phyloP scores from a whole-genome alignment of 192 early-diverging fungal species.

The Umbelopsis sp. region DNA sequence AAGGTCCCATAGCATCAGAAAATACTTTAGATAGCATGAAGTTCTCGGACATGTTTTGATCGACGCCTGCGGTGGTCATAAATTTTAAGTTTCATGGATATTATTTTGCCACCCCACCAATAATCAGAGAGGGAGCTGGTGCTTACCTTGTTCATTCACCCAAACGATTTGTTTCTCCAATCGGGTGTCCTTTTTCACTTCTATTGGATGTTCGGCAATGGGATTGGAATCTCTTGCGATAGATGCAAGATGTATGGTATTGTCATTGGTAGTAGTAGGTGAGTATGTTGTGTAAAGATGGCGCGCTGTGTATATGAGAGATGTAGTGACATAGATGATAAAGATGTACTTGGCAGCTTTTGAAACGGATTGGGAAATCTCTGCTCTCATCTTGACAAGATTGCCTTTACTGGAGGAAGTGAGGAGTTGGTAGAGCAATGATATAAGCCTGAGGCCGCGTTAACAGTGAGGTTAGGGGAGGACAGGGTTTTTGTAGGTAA shows the following conservation, averaged over 20 bases:
- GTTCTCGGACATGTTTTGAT: conserved; percentile 40
- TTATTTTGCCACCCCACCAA: neutral
- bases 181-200: conserved; percentile 1
- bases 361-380: conserved; percentile 18
- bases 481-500: neutral
- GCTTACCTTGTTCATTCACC: conserved; percentile 14
- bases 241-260: neutral
- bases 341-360: conserved; percentile 34
- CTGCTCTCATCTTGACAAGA: conserved; percentile 17
- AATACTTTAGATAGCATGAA: conserved; percentile 55
- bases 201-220: neutral
- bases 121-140: neutral
- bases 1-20: conserved; percentile 52
- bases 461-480: neutral
- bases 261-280: neutral
- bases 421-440: neutral
- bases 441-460: neutral
- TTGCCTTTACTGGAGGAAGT: neutral
- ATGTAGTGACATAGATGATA: conserved; percentile 34
- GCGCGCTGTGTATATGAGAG: conserved; percentile 35
- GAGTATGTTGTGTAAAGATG: conserved; percentile 27
- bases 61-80: neutral
- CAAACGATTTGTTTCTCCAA: conserved; percentile 7
- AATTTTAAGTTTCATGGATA: neutral
- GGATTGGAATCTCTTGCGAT: neutral